These are phyloP conservation scores for Populus trichocarpa DNA, from an alignment of 441 rosid species.

Conservation along the genomic window DNA sequence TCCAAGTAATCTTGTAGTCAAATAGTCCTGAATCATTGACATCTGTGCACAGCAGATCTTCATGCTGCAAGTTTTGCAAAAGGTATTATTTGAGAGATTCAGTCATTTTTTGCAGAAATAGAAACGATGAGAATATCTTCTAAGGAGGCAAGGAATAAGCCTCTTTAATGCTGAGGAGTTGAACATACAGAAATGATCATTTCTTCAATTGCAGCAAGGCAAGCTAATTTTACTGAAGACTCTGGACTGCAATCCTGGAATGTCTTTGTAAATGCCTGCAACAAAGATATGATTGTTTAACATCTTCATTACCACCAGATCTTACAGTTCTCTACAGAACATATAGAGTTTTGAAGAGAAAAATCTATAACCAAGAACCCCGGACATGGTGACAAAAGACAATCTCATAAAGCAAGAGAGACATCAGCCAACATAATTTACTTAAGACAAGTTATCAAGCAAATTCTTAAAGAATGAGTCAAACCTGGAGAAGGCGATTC, in stretches of 20 bases:
- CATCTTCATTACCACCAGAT: constrained; percentile 6
- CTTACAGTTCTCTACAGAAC: constrained; percentile 2
- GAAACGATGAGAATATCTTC: neutral
- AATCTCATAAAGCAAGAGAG: constrained; percentile 10
- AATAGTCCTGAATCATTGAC: constrained; percentile 44
- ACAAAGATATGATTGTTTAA: constrained; percentile 10
- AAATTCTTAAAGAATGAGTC: constrained; percentile 20
- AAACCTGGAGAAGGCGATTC: constrained; percentile 72
- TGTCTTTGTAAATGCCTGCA: constrained; percentile 85
- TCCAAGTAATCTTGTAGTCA: constrained; percentile 58
- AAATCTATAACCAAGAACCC: neutral
- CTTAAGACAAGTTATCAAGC: constrained; percentile 10
- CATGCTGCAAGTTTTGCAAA: constrained; percentile 36
- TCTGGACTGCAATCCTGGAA: constrained; percentile 64
- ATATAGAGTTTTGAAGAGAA: neutral
- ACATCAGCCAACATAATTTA: constrained; percentile 2
- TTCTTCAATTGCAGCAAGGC: constrained; percentile 58
- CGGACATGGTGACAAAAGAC: neutral
- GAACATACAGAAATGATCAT: constrained; percentile 73
- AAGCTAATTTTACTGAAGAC: constrained; percentile 61
- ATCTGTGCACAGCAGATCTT: constrained; percentile 32
- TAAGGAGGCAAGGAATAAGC: neutral
- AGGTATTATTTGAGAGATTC: constrained; percentile 4
- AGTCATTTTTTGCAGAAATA: neutral
- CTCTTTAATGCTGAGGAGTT: constrained; percentile 1